These are phyloP conservation scores for Candida wancherniae DNA, from an alignment of 805 yeast genomes.

Conservation along the genomic window DNA sequence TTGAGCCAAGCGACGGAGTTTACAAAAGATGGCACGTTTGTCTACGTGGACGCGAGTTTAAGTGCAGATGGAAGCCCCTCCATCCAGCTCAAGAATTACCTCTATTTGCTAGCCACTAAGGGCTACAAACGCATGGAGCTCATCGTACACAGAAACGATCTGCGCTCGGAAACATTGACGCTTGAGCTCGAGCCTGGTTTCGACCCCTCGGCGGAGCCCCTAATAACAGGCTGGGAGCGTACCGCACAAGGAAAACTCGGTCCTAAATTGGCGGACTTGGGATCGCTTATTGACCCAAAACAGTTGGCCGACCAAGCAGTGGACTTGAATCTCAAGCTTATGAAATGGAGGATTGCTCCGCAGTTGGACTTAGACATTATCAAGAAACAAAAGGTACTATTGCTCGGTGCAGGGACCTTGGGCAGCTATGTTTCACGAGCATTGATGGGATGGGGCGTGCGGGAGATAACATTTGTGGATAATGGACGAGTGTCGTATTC, in stretches of 20 bases:
- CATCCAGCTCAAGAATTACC: conserved; percentile 53
- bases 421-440: conserved; percentile 90
- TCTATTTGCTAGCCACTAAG: conserved; percentile 40
- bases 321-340: conserved; percentile 81
- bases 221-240: conserved; percentile 86
- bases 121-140: conserved; percentile 21
- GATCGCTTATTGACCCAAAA: conserved; percentile 72
- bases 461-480: conserved; percentile 82
- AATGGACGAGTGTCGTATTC: conserved; percentile 85
- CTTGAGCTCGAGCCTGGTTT: conserved; percentile 15
- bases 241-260: conserved; percentile 66
- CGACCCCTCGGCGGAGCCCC: conserved; percentile 24
- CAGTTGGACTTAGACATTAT: conserved; percentile 64
- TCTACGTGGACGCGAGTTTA: conserved; percentile 31
- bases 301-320: conserved; percentile 88
- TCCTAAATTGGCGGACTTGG: conserved; percentile 81
- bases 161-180: conserved; percentile 14
- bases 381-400: conserved; percentile 55
- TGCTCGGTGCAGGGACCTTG: conserved; percentile 94
- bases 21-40: conserved; percentile 17
- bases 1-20: no score
- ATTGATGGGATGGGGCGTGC: conserved; percentile 91
- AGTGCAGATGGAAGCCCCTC: conserved; percentile 35
- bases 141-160: conserved; percentile 22
- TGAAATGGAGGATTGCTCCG: conserved; percentile 97